Conservation (phyloP, 140 eudicot genomes). For the Ambrosia hybrid region DNA sequence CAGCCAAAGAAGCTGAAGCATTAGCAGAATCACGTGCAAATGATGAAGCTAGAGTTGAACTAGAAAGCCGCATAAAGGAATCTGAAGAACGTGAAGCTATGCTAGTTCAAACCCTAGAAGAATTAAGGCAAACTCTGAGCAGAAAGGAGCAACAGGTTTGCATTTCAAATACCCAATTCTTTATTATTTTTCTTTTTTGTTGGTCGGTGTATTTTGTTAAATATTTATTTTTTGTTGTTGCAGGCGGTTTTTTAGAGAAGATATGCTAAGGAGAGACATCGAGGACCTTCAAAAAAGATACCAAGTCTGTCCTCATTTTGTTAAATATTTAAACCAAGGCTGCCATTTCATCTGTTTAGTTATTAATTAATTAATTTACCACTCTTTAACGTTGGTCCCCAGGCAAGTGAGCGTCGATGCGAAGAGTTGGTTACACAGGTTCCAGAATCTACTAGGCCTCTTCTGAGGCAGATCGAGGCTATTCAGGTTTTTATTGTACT, state of each 20-base stretch:
- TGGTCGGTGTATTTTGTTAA: background rate
- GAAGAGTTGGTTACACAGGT: conserved; percentile 94
- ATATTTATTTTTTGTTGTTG: conserved; percentile 12
- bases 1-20: conserved; percentile 96
- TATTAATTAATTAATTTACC: conserved; percentile 8
- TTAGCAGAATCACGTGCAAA: conserved; percentile 92
- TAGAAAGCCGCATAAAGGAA: conserved; percentile 75
- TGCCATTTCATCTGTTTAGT: background rate
- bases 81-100: conserved; percentile 86
- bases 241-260: conserved; percentile 85
- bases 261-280: conserved; percentile 78
- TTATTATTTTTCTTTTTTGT: background rate
- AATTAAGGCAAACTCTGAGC: conserved; percentile 87
- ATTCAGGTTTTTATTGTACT: conserved; percentile 59
- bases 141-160: conserved; percentile 96
- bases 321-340: background rate
- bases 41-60: conserved; percentile 81
- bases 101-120: conserved; percentile 92
- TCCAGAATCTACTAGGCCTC: conserved; percentile 98
- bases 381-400: conserved; percentile 14
- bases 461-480: conserved; percentile 93
- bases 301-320: conserved; percentile 52
- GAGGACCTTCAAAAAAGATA: conserved; percentile 97
- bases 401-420: conserved; percentile 98
- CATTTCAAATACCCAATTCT: conserved; percentile 10